Base-by-base conservation (phyloP, 768 basidiomycete species). In the Tricholoma sp. region DNA sequence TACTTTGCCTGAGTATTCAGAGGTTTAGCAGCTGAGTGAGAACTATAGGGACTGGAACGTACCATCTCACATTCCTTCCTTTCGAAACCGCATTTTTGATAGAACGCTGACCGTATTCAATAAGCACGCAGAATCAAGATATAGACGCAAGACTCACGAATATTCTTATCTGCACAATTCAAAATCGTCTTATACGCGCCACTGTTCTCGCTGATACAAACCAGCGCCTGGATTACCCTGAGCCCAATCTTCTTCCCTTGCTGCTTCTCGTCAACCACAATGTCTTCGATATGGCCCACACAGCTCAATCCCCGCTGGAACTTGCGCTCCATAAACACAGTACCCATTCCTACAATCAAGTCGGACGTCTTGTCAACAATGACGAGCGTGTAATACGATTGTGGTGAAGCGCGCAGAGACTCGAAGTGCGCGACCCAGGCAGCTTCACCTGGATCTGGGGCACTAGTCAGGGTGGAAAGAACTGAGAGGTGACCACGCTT, bases 201-300 rank as follows among this genome's bases (percentile, higher is more conserved):
- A 59, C 77, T 74, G 60, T 70, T 74, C 81, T 94, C 88, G 69
- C 91, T 90, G 66, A 98, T 86, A 53, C 79, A 80, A 2, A 89
- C 91, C 64, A 98, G 79, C 4, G 91, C 88, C 63, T 91, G 81
- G 67, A 99, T 94, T 63, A 98, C 78, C 63, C 87, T 80, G 72
- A 91, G 71, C 0, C 97, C 97, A 31, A 99, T 79, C 71, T 92
- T 94, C 74, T 88, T 89, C 31, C 97, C 97, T 77, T 97, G 94
- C 74, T 89, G 83, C 43, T 71, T 76, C 73, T 88, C 85, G 72
- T 90, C 85, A 18, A 99, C 95, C 3, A 93, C 95, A 60, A 99
- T 97, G 69, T 99, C 97, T 73, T 99, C 97, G 61, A 99, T 94
- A 67, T 99, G 97, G 0, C 95, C 97, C 12, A 94, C 91, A 61